These are phyloP conservation scores for Vitis hybrid DNA, from an alignment of 177 flowering plant species.

Conservation along the genomic window DNA sequence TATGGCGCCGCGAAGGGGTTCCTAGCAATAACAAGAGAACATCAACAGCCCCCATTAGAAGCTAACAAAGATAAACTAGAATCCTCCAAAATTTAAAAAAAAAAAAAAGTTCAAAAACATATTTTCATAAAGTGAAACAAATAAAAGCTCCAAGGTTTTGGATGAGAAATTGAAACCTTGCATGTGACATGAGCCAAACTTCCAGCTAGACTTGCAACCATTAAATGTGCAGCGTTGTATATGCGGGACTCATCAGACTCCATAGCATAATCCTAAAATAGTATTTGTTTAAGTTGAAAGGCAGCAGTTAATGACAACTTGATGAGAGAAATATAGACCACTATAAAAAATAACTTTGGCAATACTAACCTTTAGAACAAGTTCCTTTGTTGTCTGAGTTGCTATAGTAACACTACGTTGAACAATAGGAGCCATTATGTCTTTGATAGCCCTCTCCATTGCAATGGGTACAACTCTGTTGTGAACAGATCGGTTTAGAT, in stretches of 20 bases:
- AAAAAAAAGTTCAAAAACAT: not conserved
- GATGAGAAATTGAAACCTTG: slow-evolving; percentile 57
- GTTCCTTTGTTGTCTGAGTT: slow-evolving; percentile 88
- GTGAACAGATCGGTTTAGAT: not conserved
- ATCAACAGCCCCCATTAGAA: no score
- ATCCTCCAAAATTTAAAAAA: not conserved
- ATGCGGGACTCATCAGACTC: slow-evolving; percentile 94
- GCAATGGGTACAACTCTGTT: slow-evolving; percentile 84
- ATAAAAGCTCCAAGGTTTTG: not conserved
- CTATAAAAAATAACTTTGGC: no score
- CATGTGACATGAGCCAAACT: slow-evolving; percentile 99
- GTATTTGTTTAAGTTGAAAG: not conserved
- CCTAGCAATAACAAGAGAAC: slow-evolving; percentile 41
- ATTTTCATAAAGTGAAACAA: not conserved
- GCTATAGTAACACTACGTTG: slow-evolving; percentile 96
- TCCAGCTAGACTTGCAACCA: slow-evolving; percentile 98
- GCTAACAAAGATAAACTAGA: not conserved
- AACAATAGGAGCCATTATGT: slow-evolving; percentile 75
- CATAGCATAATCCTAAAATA: slow-evolving; percentile 86
- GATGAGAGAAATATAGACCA: no score
- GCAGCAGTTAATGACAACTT: no score
- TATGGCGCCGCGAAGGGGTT: slow-evolving; percentile 85
- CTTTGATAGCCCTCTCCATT: slow-evolving; percentile 93
- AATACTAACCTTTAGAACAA: slow-evolving; percentile 75
- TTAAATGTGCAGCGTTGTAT: slow-evolving; percentile 89